Base-by-base conservation (phyloP, 2,329 filamentous ascomycete species). In the Apiospora kogelbergensis region DNA sequence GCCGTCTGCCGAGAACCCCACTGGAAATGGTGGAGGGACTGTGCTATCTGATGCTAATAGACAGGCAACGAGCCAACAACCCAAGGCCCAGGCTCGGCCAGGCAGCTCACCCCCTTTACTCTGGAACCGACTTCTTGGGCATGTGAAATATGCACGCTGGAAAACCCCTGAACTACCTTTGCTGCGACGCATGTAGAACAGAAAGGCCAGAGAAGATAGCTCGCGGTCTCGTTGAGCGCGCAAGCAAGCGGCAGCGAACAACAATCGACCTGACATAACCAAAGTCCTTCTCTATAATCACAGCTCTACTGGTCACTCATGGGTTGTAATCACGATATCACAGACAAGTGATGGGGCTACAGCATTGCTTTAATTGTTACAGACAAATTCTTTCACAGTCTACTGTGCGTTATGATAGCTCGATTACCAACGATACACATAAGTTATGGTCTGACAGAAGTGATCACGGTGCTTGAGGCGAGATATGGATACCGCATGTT, bases 111-210 rank as follows among this genome's bases (percentile, higher is more conserved):
- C 40, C 60, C 41, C 17, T 41, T 33, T 24, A n/a, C 7, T n/a
- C 26, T 30, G 45, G n/a, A 15, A 17, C 66, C 74, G 65, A 73
- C 66, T 53, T 78, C 77, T 37, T 90, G 89, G 89, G 80, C 80
- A 11, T 91, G 89, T 72, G 75, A 77, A 24, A 76, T 83, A 15
- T 91, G 89, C 74, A 91, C 89, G 0, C 78, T 90, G 26, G 81
- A 84, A 68, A 91, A 91, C 84, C 84, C 1, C 69, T 77, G 10
- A 78, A 72, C n/a, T 87, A 80, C 71, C 78, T 87, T 33, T 84
- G 80, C 72, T 91, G 89, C 74, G 87, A 88, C 71, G 88, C 85
- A 6, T 91, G 89, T 72, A 84, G 83, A 11, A 78, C 76, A 11
- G 81, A 86, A 74, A 80, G 83, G 67, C 75, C 77, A 13, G 76